Base-by-base conservation (phyloP, 163 green algal species). In the Scenedesmus sp. region DNA sequence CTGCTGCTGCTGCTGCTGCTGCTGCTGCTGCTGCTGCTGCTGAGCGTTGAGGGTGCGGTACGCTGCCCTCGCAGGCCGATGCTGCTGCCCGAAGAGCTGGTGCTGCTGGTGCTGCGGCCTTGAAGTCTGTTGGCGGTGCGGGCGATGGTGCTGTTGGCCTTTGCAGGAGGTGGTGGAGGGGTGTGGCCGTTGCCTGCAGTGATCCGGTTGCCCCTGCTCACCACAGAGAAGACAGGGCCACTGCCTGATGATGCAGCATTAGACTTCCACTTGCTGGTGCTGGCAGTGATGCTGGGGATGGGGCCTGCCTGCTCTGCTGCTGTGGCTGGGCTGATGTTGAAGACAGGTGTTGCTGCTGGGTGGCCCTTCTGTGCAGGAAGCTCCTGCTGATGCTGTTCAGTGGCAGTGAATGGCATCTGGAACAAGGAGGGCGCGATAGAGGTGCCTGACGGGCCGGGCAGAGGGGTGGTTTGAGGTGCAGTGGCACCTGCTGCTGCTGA, bases 191-290 rank as follows among this genome's bases (percentile, higher is more conserved):
- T 24, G 13, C 81, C 81, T 33, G 44, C 33, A 12, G 80, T 26
- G 44, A 73, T 13, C 37, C 56, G 40, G 83, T 46, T 88, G 83
- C 83, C 83, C 40, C 83, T 79, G 83, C 56, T 80, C 30, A 80
- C 83, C 1, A 88, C 40, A 33, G 46, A 46, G 43, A 81, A 88
- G 56, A 88, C 83, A 80, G 83, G 83, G 46, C 56, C 83, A n/a
- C 18, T 56, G 22, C 46, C 22, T 18, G 83, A 79, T 53, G 18
- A 35, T 49, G 73, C 73, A n/a, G 53, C 37, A 33, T 7, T 42
- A 10, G 81, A 86, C 56, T 88, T 88, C 83, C 83, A 88, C 33
- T 80, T 88, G 83, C 83, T 88, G 22, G 42, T 37, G 53, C 9
- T 59, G 56, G 33, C 59, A 59, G 16, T 42, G 56, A 37, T 56